Evolutionary conservation across 164 flowering plant species (phyloP).

Genomic region (Amborella trichopoda): DNA sequence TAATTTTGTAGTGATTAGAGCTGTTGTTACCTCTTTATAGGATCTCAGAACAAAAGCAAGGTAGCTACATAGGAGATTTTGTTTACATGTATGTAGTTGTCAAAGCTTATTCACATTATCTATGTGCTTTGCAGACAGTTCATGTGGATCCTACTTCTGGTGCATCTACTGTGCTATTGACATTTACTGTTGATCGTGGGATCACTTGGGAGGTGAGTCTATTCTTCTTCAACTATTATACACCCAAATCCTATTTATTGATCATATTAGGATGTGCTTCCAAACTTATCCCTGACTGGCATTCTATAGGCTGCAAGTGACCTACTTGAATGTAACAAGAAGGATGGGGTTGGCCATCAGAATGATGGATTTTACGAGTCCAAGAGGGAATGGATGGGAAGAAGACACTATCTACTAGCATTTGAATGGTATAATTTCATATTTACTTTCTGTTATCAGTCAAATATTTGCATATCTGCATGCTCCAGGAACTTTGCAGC

Average conservation of each 20-base stretch:
- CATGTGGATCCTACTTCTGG: conserved; percentile 81
- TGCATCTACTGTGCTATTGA: conserved; percentile 76
- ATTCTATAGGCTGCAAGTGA: conserved; percentile 45
- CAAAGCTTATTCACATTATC: no score
- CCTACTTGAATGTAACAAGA: conserved; percentile 64
- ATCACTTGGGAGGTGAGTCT: conserved; percentile 83
- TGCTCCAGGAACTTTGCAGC: no score
- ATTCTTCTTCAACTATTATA: neutral
- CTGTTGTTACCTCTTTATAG: neutral
- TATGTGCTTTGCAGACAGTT: conserved; percentile 57
- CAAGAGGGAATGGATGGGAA: conserved; percentile 94
- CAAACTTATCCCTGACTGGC: neutral
- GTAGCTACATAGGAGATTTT: no score
- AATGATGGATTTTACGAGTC: conserved; percentile 89
- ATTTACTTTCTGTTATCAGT: neutral
- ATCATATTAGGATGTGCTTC: neutral
- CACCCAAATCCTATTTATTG: neutral
- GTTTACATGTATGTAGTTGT: no score
- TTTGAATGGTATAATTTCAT: conserved; percentile 69
- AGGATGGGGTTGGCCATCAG: conserved; percentile 42
- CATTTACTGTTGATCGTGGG: conserved; percentile 89
- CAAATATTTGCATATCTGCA: no score
- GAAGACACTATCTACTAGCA: conserved; percentile 77
- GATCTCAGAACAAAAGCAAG: neutral
- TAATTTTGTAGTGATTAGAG: no score